Base-by-base conservation (phyloP, 352 stramenopile species). In the Phytophthora pinifolia region DNA sequence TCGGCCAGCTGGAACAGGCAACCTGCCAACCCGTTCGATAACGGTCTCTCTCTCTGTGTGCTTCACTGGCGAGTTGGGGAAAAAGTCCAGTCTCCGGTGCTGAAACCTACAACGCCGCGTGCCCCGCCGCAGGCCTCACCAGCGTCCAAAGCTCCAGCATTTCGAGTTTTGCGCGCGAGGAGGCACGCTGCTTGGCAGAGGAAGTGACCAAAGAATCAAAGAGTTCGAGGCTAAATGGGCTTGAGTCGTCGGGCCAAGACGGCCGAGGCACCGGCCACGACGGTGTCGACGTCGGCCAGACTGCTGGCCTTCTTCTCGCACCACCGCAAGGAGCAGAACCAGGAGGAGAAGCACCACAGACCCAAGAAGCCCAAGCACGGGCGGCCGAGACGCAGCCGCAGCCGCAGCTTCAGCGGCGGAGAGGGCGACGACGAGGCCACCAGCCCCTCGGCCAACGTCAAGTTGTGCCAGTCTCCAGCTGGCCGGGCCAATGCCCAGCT, bases 401-500 rank as follows among this genome's bases (percentile, higher is more conserved):
- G 54, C 9, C 44, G 53, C 25, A 72, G 63, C 38, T 59, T 65
- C 37, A 64, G 58, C n/a, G 42, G 46, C 14, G 56, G 34, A 13
- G 54, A 56, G 48, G 54, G 64, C 4, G 59, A 65, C n/a, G 39
- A 36, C 35, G 43, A 56, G 13, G n/a, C 34, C 17, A 12, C 25
- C n/a, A 35, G 6, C 14, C 42, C 27, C 7, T 49, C 25, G 10
- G 13, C 20, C 17, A 36, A 41, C 17, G 39, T 68, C 22, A 67
- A 51, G 8, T 51, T 81, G 17, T 74, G 67, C 31, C 68, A 73
- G 33, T 72, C 69, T 9, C 73, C 70, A 3, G 61, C 59, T 10
- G 65, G 67, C 1, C 65, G 67, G 9, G 42, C 46, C 25, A 78
- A 76, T 36, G 54, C 78, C 15, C 61, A 74, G 33, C 59, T 86